Evolutionary conservation across 140 eudicot species (phyloP), one percentile per base, ranked within the genome.

Genomic region (Cichorium intybus): DNA sequence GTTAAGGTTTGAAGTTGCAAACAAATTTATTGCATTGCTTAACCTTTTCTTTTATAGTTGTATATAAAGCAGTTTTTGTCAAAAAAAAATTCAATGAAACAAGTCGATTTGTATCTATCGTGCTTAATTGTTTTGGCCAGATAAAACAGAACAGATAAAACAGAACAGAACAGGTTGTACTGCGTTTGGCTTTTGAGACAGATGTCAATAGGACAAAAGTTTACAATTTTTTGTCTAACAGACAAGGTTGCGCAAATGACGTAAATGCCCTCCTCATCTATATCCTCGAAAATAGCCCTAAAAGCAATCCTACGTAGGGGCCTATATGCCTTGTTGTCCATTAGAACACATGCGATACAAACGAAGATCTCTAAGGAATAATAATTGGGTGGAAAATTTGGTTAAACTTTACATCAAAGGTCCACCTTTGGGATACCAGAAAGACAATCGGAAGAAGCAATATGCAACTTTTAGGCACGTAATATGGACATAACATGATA

Each of bases 51-150:
- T 54, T 46, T 55, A 12, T 62, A 56, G 66, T 41, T 75, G 80
- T 75, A 75, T 67, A 75, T 75, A 75, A n/a, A 75, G 37, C 45
- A 33, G 49, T 41, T 67, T 60, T 68, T 68, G 64, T 43, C 6
- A 23, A 68, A 67, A 18, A 29, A 14, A 43, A 31, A 17, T 58
- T 58, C 5, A 47, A 58, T 58, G 11, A 41, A 60, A 60, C 27
- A 43, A 39, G n/a, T 61, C 7, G 29, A n/a, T 17, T 45, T 10
- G 14, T 43, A 23, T 43, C 10, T 28, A 29, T 21, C 24, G 33
- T 61, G 52, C 65, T 50, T 33, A 49, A 39, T 68, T 59, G 34
- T 31, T 52, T 14, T 43, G 1, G 17, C 2, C 1, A 27, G 0
- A 27, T 6, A 39, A 31, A 6, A 7, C 7, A 31, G 6, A 1